A percentile compares a stretch with the other conserved stretches of the same genome.
Evolutionary conservation across 1,284 basidiomycete genomes (phyloP).

Genomic region (Taiwanofungus camphoratus): DNA sequence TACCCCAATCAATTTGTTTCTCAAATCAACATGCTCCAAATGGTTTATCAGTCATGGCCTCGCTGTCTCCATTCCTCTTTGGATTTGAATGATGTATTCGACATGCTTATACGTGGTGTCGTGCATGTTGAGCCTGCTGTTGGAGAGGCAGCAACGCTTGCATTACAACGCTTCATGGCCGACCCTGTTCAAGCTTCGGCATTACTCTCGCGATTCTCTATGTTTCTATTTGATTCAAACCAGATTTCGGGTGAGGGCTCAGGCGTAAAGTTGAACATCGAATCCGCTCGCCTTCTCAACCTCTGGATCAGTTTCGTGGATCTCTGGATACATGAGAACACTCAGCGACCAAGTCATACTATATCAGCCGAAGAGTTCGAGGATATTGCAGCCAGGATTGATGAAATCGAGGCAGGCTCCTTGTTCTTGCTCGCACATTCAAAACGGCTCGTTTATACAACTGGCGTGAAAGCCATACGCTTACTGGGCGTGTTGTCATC

Average conservation of each 20-base stretch:
- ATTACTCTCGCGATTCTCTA: constrained; percentile 67
- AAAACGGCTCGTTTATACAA: constrained; percentile 39
- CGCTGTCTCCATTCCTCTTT: constrained; percentile 62
- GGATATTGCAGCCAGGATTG: constrained; percentile 36
- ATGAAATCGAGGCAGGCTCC: constrained; percentile 67
- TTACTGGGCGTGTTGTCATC: constrained; percentile 32
- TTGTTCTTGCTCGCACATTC: constrained; percentile 79
- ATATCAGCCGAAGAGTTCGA: constrained; percentile 36
- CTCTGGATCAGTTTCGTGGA: constrained; percentile 78
- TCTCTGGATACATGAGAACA: constrained; percentile 53
- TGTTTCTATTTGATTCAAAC: constrained; percentile 74
- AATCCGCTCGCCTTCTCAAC: constrained; percentile 56
- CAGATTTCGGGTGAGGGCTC: constrained; percentile 65
- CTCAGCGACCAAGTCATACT: constrained; percentile 32
- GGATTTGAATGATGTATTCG: constrained; percentile 59
- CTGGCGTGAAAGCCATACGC: constrained; percentile 59
- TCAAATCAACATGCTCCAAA: constrained; percentile 70
- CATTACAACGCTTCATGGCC: constrained; percentile 71
- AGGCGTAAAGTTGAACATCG: constrained; percentile 57
- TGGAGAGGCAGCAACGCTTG: constrained; percentile 62
- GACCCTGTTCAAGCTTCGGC: constrained; percentile 53
- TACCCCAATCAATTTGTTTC: constrained; percentile 64
- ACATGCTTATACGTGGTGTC: constrained; percentile 78
- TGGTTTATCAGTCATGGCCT: constrained; percentile 84
- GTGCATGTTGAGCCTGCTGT: constrained; percentile 81